Percentiles rank a stretch among this genome's conserved stretches.
Evolutionary conservation across 2,329 filamentous ascomycete genomes (phyloP).

Genomic region (Harringtonia aguacate): DNA sequence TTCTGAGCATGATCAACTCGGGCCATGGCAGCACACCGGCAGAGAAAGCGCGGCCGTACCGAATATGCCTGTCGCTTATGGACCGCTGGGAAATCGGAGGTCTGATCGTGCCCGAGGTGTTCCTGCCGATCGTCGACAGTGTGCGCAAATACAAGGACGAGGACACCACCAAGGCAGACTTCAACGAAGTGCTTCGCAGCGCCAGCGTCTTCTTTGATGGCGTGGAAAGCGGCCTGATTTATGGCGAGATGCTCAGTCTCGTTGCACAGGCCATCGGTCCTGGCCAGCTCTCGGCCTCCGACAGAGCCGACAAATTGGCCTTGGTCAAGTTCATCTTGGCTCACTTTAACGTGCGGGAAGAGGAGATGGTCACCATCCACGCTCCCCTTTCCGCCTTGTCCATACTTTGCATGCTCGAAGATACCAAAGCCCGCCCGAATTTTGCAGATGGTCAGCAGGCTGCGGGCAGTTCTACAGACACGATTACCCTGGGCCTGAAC

Average conservation of each 20-base stretch:
- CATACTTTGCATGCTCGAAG: conserved; percentile 48
- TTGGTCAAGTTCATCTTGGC: conserved; percentile 72
- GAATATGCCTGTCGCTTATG: conserved; percentile 91
- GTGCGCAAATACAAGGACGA: conserved; percentile 62
- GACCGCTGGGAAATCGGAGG: conserved; percentile 96
- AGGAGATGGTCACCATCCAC: conserved; percentile 87
- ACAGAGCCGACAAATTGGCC: conserved; percentile 53
- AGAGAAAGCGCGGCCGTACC: conserved; percentile 74
- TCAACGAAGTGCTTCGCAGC: conserved; percentile 80
- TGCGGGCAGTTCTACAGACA: conserved; percentile 7
- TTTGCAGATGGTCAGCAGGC: neutral
- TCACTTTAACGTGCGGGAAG: conserved; percentile 88
- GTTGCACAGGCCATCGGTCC: conserved; percentile 49
- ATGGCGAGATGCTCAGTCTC: conserved; percentile 66
- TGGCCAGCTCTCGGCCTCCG: conserved; percentile 28
- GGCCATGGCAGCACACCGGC: conserved; percentile 30
- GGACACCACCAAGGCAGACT: conserved; percentile 56
- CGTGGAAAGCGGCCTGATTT: conserved; percentile 89
- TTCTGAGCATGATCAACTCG: conserved; percentile 65
- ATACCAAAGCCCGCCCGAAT: conserved; percentile 28
- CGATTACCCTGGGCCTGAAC: conserved; percentile 25
- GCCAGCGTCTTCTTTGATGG: conserved; percentile 96
- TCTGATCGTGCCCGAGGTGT: conserved; percentile 76
- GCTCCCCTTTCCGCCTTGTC: conserved; percentile 67
- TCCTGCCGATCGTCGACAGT: conserved; percentile 74